Evolutionary conservation across 2,329 filamentous ascomycete species (phyloP).

Genomic region (Clonostachys solani): DNA sequence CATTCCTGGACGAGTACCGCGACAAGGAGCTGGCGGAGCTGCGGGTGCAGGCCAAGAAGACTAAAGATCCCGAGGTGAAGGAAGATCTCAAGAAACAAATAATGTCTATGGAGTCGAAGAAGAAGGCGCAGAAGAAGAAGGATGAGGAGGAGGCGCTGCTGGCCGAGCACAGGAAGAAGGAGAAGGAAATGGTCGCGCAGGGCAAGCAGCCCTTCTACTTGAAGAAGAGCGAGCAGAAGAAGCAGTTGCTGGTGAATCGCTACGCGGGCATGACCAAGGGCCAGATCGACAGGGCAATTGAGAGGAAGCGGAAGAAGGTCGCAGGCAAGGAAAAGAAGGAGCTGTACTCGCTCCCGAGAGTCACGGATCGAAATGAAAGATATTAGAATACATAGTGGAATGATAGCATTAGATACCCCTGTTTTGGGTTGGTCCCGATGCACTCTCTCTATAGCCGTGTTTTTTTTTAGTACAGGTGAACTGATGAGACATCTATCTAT

Average conservation of each 20-base stretch:
- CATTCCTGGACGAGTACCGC: slow-evolving; percentile 84
- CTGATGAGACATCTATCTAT: no score
- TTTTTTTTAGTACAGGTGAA: no score
- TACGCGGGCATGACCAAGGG: slow-evolving; percentile 81
- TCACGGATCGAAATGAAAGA: not conserved
- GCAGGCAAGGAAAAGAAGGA: slow-evolving; percentile 79
- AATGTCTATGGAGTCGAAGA: slow-evolving; percentile 72
- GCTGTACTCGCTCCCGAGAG: slow-evolving; percentile 37
- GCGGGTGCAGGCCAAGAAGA: slow-evolving; percentile 58
- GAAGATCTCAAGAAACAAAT: slow-evolving; percentile 70
- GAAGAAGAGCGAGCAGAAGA: slow-evolving; percentile 90
- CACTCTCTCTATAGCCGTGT: no score
- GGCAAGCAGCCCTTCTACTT: slow-evolving; percentile 93
- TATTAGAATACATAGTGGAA: not conserved
- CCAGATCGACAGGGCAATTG: slow-evolving; percentile 79
- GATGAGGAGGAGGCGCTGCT: slow-evolving; percentile 67
- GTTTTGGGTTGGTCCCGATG: no score
- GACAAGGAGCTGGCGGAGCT: slow-evolving; percentile 78
- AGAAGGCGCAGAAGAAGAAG: slow-evolving; percentile 66
- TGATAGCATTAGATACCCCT: no score
- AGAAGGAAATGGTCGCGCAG: slow-evolving; percentile 80
- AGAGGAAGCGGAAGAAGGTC: slow-evolving; percentile 86
- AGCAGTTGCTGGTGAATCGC: slow-evolving; percentile 72
- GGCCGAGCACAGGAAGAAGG: slow-evolving; percentile 71
- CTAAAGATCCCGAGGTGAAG: slow-evolving; percentile 61